A percentile compares a stretch with the other conserved stretches of the same genome.
Evolutionary conservation across 2,329 filamentous ascomycete genomes (phyloP).

Genomic region (Sporothrix variecibatus): DNA sequence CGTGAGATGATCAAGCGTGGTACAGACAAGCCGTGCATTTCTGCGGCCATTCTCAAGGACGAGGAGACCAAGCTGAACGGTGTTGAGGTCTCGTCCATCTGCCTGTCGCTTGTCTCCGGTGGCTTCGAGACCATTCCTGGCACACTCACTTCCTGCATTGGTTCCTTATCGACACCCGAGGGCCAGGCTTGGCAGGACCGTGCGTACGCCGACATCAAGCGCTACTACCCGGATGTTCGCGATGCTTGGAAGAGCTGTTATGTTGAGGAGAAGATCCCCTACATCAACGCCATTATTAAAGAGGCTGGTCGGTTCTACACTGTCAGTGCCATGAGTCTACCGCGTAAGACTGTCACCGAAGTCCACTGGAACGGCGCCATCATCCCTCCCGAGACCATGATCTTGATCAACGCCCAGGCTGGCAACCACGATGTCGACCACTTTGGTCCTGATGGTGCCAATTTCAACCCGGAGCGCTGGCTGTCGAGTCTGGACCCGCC

Average conservation of each 20-base stretch:
- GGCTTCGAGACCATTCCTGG: slow-evolving; percentile 80
- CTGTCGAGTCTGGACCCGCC: slow-evolving; percentile 41
- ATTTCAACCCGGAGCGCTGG: slow-evolving; percentile 72
- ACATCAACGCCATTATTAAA: slow-evolving; percentile 75
- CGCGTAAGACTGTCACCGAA: slow-evolving; percentile 70
- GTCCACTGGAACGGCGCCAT: slow-evolving; percentile 67
- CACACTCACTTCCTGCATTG: slow-evolving; percentile 78
- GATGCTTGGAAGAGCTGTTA: slow-evolving; percentile 77
- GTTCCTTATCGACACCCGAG: slow-evolving; percentile 67
- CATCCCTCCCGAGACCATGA: slow-evolving; percentile 75
- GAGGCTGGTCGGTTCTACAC: slow-evolving; percentile 78
- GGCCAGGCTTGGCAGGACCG: slow-evolving; percentile 71
- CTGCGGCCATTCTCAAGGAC: slow-evolving; percentile 35
- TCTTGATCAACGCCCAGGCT: slow-evolving; percentile 78
- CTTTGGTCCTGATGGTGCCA: slow-evolving; percentile 59
- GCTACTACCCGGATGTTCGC: slow-evolving; percentile 66
- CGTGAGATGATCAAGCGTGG: slow-evolving; percentile 35
- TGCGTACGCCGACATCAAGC: slow-evolving; percentile 69
- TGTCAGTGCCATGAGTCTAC: slow-evolving; percentile 77
- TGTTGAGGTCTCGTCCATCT: slow-evolving; percentile 71
- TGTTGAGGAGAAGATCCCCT: slow-evolving; percentile 72
- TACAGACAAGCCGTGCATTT: slow-evolving; percentile 36
- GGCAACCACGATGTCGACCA: slow-evolving; percentile 71
- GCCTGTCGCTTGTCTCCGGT: slow-evolving; percentile 73
- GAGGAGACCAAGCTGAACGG: slow-evolving; percentile 33